phyloP scores from a whole-genome alignment of 1,284 basidiomycete species.

The Microbotryomycetes sp. region DNA sequence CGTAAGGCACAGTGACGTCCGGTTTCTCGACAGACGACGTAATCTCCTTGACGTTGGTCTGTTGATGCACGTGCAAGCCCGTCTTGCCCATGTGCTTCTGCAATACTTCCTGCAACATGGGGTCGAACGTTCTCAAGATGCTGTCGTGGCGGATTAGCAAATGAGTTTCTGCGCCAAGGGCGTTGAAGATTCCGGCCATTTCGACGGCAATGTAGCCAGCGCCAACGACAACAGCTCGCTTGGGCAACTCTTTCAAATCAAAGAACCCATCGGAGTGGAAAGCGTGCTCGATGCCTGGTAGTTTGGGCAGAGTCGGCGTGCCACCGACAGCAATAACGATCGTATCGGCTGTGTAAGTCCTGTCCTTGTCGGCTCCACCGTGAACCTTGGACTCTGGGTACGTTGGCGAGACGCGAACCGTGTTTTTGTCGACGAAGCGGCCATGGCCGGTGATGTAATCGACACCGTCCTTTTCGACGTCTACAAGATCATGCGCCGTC shows the following conservation, averaged over 20 bases:
- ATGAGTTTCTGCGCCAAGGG: constrained; percentile 73
- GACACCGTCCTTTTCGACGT: constrained; percentile 81
- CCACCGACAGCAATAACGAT: constrained; percentile 85
- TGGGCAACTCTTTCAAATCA: constrained; percentile 80
- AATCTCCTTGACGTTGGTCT: constrained; percentile 67
- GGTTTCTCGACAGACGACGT: constrained; percentile 48
- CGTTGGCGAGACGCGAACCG: constrained; percentile 33
- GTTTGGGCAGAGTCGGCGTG: constrained; percentile 74
- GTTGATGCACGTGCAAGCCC: constrained; percentile 79
- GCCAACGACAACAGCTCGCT: constrained; percentile 86
- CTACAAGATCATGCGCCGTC: constrained; percentile 44
- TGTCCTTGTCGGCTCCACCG: constrained; percentile 31
- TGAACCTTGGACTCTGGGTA: constrained; percentile 30
- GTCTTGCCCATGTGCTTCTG: constrained; percentile 93
- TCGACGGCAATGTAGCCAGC: constrained; percentile 98
- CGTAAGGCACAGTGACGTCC: constrained; percentile 32
- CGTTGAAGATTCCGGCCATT: constrained; percentile 73
- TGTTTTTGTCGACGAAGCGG: constrained; percentile 49
- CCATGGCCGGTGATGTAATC: constrained; percentile 81
- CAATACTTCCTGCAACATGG: constrained; percentile 73
- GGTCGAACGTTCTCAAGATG: constrained; percentile 89
- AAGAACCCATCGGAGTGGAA: constrained; percentile 97
- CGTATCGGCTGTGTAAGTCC: constrained; percentile 51
- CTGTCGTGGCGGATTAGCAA: constrained; percentile 82
- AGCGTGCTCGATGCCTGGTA: constrained; percentile 84